Evolutionary conservation across 1,139 yeast species (phyloP), one percentile per base, ranked within the genome.

Genomic region (Saccharomyces uvarum): DNA sequence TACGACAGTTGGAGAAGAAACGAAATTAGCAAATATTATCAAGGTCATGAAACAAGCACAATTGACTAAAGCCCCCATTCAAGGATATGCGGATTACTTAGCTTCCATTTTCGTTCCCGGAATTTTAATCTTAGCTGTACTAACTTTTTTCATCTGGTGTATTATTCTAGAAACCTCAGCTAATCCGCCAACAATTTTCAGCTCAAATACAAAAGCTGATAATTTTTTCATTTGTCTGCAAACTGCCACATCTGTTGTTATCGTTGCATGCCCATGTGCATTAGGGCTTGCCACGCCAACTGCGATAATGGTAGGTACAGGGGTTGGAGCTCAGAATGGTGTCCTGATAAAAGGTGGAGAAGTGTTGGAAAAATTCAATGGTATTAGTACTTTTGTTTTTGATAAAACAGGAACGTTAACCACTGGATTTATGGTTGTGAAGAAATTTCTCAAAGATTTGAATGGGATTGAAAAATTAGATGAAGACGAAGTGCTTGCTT

Each of bases 191-290:
- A 70, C 65, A 16, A 76, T 81, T 11, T 87, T 90, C 67, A 38
- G 24, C 44, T 63, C 68, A n/a, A 73, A 73, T 50, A 78, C 78
- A 7, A 73, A 70, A 21, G 77, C 80, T 61, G 88, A 91, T 4
- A 78, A 80, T 59, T 78, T 81, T 61, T 84, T 81, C 71, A 82
- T 83, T 28, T 83, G 96, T 65, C 73, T 93, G 56, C 83, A 87
- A 63, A 77, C 91, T 51, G 86, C 96, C n/a, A 93, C 95, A 46
- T 85, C 96, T 3, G 99, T 93, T 7, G 81, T 93, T 61, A 97
- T 93, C 11, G 97, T 93, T 50, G 99, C 99, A 0, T 93, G 99
- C 72, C 99, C 99, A 0, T 93, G 98, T 77, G 98, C 98, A 0
- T 75, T 93, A 32, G 99, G 99, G 1, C 77, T 93, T 53, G 97